Evolutionary conservation across 1,284 basidiomycete genomes (phyloP), one percentile per base, ranked within the genome.

Genomic region (Mycena citricolor): DNA sequence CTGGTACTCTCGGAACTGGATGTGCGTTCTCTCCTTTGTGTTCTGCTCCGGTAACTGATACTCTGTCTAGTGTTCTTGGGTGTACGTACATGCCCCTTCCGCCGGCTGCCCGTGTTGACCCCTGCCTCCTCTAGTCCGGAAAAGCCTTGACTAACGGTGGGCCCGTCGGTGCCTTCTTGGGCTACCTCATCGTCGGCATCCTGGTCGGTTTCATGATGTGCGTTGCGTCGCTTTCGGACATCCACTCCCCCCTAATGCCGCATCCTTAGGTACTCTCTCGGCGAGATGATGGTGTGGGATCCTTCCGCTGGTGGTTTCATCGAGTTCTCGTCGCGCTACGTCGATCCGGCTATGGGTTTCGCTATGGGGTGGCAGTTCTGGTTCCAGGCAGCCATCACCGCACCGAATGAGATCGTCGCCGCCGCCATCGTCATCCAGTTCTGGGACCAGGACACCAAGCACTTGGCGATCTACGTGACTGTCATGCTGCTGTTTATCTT

Each of bases 271-370:
- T 48, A 53, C 39, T 50, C 51, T 13, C 51, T 53, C 20, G 51
- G 51, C 3, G 51, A 55, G 32, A 56, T 56, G 54, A 56, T 56
- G 54, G 52, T 56, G 20, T 54, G 44, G 39, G 54, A 56, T 38
- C 67, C 67, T 10, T 67, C 68, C 51, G 69, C 67, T 49, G 68
- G 67, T 43, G 66, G 66, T 5, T 71, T 71, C 54, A 60, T 66
- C 32, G 69, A 69, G 3, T 70, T 71, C 47, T 67, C 68, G 2
- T 61, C 67, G 6, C 69, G 73, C n/a, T 72, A 69, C 48, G 63
- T 72, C 8, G 76, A 79, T 57, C 74, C 75, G 25, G 71, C 73
- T 2, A 67, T 71, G 39, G 70, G 68, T 12, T 73, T 76, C 44
- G 70, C 69, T 10, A 62, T 71, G 20, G 71, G 69, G 17, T 71